Evolutionary conservation across 306 rosid species (phyloP).

Genomic region (Trifolium repens): DNA sequence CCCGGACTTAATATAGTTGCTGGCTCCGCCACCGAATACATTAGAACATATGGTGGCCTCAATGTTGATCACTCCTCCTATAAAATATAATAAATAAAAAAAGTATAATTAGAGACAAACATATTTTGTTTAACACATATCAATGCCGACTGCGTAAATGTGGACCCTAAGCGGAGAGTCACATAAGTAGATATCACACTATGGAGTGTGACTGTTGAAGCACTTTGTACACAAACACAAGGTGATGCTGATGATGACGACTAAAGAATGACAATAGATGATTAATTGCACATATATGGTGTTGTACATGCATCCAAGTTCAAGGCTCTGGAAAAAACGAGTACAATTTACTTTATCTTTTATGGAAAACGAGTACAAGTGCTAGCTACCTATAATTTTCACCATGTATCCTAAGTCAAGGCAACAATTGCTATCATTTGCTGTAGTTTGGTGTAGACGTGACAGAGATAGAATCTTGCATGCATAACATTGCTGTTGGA

Average conservation of each 20-base stretch:
- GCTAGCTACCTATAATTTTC: background rate
- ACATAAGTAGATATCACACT: no score
- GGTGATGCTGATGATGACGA: conserved; percentile 25
- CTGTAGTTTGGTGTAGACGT: conserved; percentile 43
- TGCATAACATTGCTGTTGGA: conserved; percentile 18
- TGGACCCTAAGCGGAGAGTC: no score
- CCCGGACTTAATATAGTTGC: no score
- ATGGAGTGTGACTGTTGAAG: conserved; percentile 26
- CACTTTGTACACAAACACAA: conserved; percentile 30
- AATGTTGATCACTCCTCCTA: no score
- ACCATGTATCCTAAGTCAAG: conserved; percentile 16
- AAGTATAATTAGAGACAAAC: no score
- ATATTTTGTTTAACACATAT: no score
- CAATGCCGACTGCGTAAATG: no score
- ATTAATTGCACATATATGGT: conserved; percentile 1
- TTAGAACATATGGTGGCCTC: no score
- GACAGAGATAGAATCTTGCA: conserved; percentile 37
- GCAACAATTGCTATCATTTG: conserved; percentile 22
- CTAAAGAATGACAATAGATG: conserved; percentile 23
- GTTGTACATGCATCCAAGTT: conserved; percentile 36
- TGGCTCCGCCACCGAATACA: no score
- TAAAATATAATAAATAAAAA: no score
- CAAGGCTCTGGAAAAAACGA: conserved; percentile 13
- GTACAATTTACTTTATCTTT: background rate
- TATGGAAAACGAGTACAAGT: background rate